Evolutionary conservation across 2,329 filamentous ascomycete species (phyloP).

Genomic region (Fusarium humuli): DNA sequence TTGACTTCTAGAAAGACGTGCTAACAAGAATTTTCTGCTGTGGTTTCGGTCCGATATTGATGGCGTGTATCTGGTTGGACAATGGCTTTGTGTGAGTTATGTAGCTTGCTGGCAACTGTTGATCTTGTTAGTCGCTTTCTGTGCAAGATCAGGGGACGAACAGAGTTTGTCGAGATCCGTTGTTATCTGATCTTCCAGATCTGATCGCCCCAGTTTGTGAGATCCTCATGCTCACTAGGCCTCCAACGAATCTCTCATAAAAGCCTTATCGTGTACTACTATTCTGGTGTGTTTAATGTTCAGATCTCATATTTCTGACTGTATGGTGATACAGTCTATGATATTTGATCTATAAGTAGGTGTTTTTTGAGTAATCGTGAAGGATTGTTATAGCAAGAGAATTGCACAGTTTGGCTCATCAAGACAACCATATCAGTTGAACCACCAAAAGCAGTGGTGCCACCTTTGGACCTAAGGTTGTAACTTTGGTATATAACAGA

Average conservation of each 20-base stretch:
- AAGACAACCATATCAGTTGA: background rate
- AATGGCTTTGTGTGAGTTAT: background rate
- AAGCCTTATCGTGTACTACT: background rate
- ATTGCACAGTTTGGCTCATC: background rate
- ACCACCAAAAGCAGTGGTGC: too few relatives aligned
- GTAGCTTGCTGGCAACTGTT: background rate
- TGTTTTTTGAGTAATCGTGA: background rate
- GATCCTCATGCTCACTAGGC: background rate
- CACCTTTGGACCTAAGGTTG: too few relatives aligned
- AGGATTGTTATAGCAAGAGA: background rate
- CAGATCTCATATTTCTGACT: background rate
- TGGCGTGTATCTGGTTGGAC: background rate
- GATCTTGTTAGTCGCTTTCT: background rate
- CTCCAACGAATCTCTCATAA: background rate
- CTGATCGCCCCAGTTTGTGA: background rate
- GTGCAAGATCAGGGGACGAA: background rate
- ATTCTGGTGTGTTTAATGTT: background rate
- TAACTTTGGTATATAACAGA: too few relatives aligned
- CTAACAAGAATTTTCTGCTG: constrained; percentile 15
- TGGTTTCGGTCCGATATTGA: constrained; percentile 20
- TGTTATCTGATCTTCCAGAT: background rate
- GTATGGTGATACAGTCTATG: background rate
- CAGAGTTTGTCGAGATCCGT: background rate
- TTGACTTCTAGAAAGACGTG: constrained; percentile 10
- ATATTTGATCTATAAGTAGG: background rate